Conservation (phyloP, 1,284 basidiomycete species). For the Apiotrichum sp. region DNA sequence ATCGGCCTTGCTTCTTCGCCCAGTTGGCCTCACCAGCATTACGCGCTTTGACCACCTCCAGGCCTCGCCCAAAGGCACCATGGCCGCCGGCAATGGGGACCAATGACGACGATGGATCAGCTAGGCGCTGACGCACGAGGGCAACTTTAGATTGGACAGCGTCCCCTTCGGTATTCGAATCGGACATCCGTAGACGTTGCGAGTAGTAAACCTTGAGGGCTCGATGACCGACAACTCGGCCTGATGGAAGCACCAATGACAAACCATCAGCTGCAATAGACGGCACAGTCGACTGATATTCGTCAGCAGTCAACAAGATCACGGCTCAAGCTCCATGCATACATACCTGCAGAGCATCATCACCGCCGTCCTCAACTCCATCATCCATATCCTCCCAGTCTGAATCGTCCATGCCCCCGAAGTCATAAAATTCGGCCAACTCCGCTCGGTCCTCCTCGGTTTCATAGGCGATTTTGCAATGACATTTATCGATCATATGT, state of each 20-base stretch:
- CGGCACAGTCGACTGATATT: slow-evolving; percentile 4
- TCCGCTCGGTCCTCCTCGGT: slow-evolving; percentile 73
- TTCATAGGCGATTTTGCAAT: slow-evolving; percentile 95
- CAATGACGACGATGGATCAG: slow-evolving; percentile 72
- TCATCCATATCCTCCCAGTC: slow-evolving; percentile 45
- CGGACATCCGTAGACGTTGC: slow-evolving; percentile 59
- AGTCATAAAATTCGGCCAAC: slow-evolving; percentile 91
- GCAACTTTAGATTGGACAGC: slow-evolving; percentile 49
- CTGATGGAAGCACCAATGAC: slow-evolving; percentile 92
- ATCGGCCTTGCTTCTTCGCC: slow-evolving; percentile 78
- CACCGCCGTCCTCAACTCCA: slow-evolving; percentile 17
- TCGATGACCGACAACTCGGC: slow-evolving; percentile 85
- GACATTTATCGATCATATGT: slow-evolving; percentile 90
- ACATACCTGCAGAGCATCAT: slow-evolving; percentile 21
- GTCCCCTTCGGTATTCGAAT: slow-evolving; percentile 49
- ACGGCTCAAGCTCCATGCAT: slow-evolving; percentile 38
- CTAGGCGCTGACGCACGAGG: slow-evolving; percentile 64
- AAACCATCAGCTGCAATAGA: slow-evolving; percentile 53
- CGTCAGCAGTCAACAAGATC: too few relatives aligned
- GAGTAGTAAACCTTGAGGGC: slow-evolving; percentile 80
- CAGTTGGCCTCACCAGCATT: slow-evolving; percentile 91
- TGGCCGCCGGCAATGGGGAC: slow-evolving; percentile 77
- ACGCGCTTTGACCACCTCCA: slow-evolving; percentile 77
- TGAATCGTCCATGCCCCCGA: slow-evolving; percentile 58
- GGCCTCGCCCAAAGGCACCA: slow-evolving; percentile 73